Evolutionary conservation across 1,139 yeast genomes (phyloP).

Genomic region (Geotrichum reessii): DNA sequence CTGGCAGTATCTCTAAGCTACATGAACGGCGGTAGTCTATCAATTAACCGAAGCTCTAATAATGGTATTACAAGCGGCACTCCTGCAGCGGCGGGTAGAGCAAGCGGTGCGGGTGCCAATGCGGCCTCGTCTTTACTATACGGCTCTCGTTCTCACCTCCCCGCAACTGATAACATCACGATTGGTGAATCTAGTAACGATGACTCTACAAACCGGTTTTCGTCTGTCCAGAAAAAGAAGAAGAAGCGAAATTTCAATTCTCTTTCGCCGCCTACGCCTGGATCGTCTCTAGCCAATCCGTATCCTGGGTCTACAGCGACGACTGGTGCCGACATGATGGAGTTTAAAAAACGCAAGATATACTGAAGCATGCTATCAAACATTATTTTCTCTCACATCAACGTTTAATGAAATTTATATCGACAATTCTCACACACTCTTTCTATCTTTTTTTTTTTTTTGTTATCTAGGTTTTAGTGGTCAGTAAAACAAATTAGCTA

Average conservation of each 20-base stretch:
- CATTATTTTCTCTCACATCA: too few relatives aligned
- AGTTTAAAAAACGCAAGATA: background rate
- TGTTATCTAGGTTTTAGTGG: background rate
- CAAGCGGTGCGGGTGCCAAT: conserved; percentile 3
- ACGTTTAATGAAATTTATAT: too few relatives aligned
- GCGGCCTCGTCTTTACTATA: conserved; percentile 15
- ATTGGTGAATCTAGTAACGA: conserved; percentile 27
- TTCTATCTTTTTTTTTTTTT: background rate
- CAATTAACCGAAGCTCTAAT: background rate
- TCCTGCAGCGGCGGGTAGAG: conserved; percentile 9
- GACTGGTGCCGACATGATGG: background rate
- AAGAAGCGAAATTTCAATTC: conserved; percentile 19
- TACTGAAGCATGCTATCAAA: background rate
- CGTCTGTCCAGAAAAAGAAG: conserved; percentile 19
- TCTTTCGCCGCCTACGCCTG: conserved; percentile 13
- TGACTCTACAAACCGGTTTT: conserved; percentile 19
- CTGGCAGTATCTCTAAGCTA: conserved; percentile 45
- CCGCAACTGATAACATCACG: conserved; percentile 17
- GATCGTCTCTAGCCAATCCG: conserved; percentile 1
- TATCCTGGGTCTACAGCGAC: background rate
- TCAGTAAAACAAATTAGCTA: background rate
- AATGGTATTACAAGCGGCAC: conserved; percentile 9
- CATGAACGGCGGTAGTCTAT: conserved; percentile 1
- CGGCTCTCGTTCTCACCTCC: conserved; percentile 11
- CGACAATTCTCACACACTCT: too few relatives aligned